phyloP scores from a whole-genome alignment of 169 alveolate genomes.

The Miamiensis avidus region DNA sequence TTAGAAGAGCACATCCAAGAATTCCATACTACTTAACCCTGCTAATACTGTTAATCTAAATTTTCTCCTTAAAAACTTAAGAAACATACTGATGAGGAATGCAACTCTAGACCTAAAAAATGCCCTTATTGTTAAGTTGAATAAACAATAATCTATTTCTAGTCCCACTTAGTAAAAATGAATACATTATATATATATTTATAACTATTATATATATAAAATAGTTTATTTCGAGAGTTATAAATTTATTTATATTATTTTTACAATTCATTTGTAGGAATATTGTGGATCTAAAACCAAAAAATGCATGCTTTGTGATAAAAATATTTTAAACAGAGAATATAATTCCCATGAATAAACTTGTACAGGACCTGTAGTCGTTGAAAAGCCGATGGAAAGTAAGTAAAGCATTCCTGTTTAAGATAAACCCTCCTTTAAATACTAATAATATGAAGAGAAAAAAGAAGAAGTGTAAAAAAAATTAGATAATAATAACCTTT shows the following conservation, averaged over 20 bases:
- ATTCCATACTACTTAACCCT: conserved; percentile 1
- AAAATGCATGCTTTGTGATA: not conserved
- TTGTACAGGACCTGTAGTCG: not conserved
- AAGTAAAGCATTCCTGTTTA: too few relatives aligned
- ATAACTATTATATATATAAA: not conserved
- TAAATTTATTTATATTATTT: too few relatives aligned
- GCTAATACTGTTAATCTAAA: not conserved
- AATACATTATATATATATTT: too few relatives aligned
- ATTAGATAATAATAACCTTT: too few relatives aligned
- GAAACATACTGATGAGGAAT: not conserved
- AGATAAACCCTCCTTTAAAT: too few relatives aligned
- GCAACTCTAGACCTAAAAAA: conserved; percentile 3
- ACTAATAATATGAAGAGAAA: too few relatives aligned
- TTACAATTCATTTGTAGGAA: not conserved
- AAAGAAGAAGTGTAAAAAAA: too few relatives aligned
- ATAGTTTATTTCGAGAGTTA: too few relatives aligned
- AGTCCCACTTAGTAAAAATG: not conserved
- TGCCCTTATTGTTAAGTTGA: conserved; percentile 16
- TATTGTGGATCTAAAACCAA: not conserved
- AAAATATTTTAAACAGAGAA: not conserved
- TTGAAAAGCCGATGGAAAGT: not conserved
- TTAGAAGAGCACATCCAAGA: conserved; percentile 14
- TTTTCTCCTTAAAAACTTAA: not conserved
- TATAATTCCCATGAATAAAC: not conserved
- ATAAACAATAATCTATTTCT: not conserved